Evolutionary conservation across 1,284 basidiomycete genomes (phyloP), one percentile per base, ranked within the genome.

Genomic region (Ceratorhiza oryzae-sativae): DNA sequence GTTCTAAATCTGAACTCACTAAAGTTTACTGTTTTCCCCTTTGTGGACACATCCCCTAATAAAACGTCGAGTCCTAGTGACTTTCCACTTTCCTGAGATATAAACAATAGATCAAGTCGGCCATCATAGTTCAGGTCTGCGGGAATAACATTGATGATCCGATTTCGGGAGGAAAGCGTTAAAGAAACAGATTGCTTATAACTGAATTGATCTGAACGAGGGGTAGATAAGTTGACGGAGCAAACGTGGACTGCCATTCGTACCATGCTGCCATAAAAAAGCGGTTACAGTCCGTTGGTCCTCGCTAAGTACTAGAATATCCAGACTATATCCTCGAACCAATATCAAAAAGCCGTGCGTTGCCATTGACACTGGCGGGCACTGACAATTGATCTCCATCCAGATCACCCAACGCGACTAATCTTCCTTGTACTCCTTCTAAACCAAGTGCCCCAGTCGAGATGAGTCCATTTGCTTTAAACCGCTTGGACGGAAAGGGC

Each of bases 101-200:
- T 95, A 67, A 98, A 86, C 5, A 98, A 86, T 3, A 98, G 79
- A 80, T 98, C 97, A 5, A 98, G 85, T 77, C 88, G 89, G 10
- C 97, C 97, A 74, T 96, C 91, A 78, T 95, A 92, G 34, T 95
- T 93, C 79, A 92, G 96, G 81, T 99, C 97, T 23, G 92, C 93
- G 0, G 96, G 95, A 0, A 98, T 86, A 49, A 96, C 89, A 78
- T 97, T 98, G 74, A 76, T 76, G 67, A 83, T 77, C 3, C 77
- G 73, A 32, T 81, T 77, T 0, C 73, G 71, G 9, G 75, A 73
- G 0, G 76, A 67, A 10, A 78, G 72, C 0, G 75, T 75, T 25
- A 81, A 32, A 15, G 84, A 83, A 32, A 82, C 81, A n/a, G 84
- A 83, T 76, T 86, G 82, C 42, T 82, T 76, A 78, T 90, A 95